Conservation (phyloP, 192 early-diverging fungal genomes). For the Obelidium mucronatum region DNA sequence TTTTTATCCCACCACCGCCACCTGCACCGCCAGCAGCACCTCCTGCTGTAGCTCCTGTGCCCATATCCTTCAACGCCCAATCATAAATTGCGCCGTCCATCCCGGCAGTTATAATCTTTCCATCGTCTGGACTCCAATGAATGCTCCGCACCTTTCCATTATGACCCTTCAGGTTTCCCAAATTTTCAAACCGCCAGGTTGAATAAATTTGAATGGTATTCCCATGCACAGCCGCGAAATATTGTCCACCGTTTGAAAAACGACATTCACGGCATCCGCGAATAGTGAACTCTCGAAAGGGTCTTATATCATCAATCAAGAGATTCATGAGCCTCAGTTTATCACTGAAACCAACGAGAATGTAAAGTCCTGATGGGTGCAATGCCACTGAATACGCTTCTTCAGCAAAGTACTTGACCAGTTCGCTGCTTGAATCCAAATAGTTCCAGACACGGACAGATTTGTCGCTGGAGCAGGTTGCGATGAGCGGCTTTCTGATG, state of each 20-base stretch:
- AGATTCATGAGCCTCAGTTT: slow-evolving; percentile 69
- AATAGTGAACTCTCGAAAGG: slow-evolving; percentile 65
- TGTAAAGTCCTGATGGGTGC: slow-evolving; percentile 71
- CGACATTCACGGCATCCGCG: slow-evolving; percentile 68
- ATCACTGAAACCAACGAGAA: slow-evolving; percentile 68
- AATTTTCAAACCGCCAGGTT: slow-evolving; percentile 67
- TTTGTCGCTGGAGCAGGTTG: slow-evolving; percentile 61
- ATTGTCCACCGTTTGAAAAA: slow-evolving; percentile 68
- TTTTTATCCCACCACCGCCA: slow-evolving; percentile 51
- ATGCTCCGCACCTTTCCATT: slow-evolving; percentile 66
- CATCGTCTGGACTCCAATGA: slow-evolving; percentile 64
- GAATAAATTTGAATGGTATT: slow-evolving; percentile 68
- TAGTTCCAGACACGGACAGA: slow-evolving; percentile 74
- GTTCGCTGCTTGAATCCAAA: slow-evolving; percentile 58
- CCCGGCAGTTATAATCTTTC: slow-evolving; percentile 61
- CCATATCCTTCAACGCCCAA: slow-evolving; percentile 60
- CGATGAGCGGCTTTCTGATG: slow-evolving; percentile 64
- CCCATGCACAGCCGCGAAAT: slow-evolving; percentile 66
- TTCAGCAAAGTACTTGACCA: slow-evolving; percentile 69
- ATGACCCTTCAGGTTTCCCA: slow-evolving; percentile 67
- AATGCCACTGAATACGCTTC: slow-evolving; percentile 67
- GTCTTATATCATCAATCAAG: slow-evolving; percentile 66
- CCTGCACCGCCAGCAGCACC: slow-evolving; percentile 23
- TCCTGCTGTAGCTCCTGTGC: slow-evolving; percentile 20
- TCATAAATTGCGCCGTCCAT: slow-evolving; percentile 70